Evolutionary conservation across 2,329 filamentous ascomycete species (phyloP), one percentile per base, ranked within the genome.

Genomic region (Hysterium pulicare): DNA sequence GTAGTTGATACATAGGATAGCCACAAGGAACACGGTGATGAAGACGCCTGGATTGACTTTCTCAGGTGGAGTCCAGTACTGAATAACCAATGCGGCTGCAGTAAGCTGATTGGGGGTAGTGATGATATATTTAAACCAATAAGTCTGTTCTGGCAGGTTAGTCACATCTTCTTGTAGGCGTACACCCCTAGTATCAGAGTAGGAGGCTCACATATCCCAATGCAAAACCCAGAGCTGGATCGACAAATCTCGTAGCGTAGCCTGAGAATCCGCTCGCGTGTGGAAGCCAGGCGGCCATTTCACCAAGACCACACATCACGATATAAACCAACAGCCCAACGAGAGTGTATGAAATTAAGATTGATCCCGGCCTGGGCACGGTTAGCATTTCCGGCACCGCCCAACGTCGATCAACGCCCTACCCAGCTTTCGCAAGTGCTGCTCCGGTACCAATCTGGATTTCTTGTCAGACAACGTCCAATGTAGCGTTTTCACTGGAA

Each of bases 281-380:
- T 38, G 87, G 87, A 24, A 93, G 67, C 85, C 86, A 93, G 40
- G 87, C 79, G 7, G 87, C 86, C 86, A 93, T 93, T 67, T 91
- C 87, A 49, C 87, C 87, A 3, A 93, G 79, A 43, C 80, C 83
- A 44, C 82, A 83, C 86, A 93, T 90, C 53, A 93, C 87, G 32
- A 89, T 71, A 66, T 83, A 93, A 51, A 91, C 87, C 46, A 93
- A 68, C 35, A 84, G 68, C 51, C 85, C 85, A 51, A 87, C 77
- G 48, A 85, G 64, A 28, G 78, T 74, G 68, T 88, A 89, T 8
- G 82, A 82, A 61, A 89, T 84, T 53, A 88, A 74, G 61, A 88
- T 80, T 8, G 83, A 80, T 16, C 72, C 84, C 38, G 85, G 85
- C 24, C 74, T 73, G 34, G 16, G 35, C 35, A 11, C 23, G 23